A percentile compares a stretch with the other conserved stretches of the same genome.
phyloP scores from a whole-genome alignment of 2,329 filamentous ascomycete genomes.

The Dothistroma septosporum region DNA sequence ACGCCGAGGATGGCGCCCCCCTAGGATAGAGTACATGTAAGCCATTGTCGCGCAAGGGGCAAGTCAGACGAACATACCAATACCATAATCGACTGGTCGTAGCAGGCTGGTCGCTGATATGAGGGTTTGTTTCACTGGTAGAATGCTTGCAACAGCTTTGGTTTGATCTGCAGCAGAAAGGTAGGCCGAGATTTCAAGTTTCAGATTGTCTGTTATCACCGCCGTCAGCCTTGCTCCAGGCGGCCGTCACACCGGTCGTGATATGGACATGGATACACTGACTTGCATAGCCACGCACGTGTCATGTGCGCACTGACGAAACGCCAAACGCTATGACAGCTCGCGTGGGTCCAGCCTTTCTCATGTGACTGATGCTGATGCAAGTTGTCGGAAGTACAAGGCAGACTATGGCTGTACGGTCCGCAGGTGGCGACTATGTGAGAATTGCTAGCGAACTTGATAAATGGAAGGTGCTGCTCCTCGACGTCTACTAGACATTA shows the following conservation, averaged over 20 bases:
- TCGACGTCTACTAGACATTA: background rate
- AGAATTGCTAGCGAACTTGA: background rate
- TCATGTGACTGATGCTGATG: no score
- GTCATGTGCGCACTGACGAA: background rate
- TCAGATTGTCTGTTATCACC: background rate
- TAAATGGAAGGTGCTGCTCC: background rate
- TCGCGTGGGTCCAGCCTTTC: background rate
- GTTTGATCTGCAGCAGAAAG: background rate
- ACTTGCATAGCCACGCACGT: background rate
- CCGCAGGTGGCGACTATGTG: background rate
- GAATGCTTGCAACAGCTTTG: background rate
- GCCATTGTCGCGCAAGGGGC: background rate
- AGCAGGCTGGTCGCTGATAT: background rate
- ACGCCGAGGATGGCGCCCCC: background rate
- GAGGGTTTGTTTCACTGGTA: background rate
- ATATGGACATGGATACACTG: background rate
- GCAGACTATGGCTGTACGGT: background rate
- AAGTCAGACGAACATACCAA: background rate
- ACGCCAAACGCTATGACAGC: background rate
- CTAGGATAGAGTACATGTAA: background rate
- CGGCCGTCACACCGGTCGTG: background rate
- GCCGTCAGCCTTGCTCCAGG: background rate
- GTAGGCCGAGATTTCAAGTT: background rate
- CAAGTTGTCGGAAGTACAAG: background rate
- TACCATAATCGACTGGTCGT: background rate